Percentiles rank a stretch among this genome's conserved stretches.
Evolutionary conservation across 2,329 filamentous ascomycete genomes (phyloP).

Genomic region (Chrysoporthe deuterocubensis): DNA sequence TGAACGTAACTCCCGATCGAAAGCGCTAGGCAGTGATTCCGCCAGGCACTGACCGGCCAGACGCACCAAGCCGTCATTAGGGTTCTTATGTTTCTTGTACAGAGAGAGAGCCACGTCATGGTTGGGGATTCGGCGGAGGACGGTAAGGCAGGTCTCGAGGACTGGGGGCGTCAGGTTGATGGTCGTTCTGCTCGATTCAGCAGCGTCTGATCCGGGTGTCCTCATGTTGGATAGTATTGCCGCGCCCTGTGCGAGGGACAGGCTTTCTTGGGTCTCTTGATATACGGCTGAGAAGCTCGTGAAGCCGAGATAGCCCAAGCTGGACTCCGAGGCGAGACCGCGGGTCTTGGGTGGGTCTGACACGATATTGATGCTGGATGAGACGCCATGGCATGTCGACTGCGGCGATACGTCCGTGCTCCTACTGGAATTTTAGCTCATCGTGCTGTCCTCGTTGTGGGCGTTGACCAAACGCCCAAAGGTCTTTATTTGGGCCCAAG

Average conservation of each 20-base stretch:
- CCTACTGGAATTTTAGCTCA: background rate
- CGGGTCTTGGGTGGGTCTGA: constrained; percentile 14
- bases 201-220: background rate
- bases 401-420: background rate
- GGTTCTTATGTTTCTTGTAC: constrained; percentile 31
- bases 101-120: constrained; percentile 31
- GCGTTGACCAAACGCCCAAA: too few relatives aligned
- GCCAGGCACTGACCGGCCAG: constrained; percentile 37
- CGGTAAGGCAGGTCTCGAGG: constrained; percentile 43
- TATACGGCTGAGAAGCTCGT: constrained; percentile 49
- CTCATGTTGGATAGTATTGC: background rate
- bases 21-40: constrained; percentile 39
- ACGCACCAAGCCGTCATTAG: constrained; percentile 40
- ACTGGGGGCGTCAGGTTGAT: constrained; percentile 32
- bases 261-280: constrained; percentile 46
- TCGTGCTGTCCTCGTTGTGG: background rate
- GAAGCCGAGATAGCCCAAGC: constrained; percentile 49
- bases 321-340: constrained; percentile 13
- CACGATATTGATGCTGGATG: background rate
- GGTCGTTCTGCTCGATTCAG: background rate
- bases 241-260: constrained; percentile 40
- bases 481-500: too few relatives aligned
- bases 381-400: background rate
- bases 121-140: constrained; percentile 43
- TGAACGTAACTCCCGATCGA: constrained; percentile 37